phyloP scores from a whole-genome alignment of 169 alveolate species.

The Eimeria maxima region DNA sequence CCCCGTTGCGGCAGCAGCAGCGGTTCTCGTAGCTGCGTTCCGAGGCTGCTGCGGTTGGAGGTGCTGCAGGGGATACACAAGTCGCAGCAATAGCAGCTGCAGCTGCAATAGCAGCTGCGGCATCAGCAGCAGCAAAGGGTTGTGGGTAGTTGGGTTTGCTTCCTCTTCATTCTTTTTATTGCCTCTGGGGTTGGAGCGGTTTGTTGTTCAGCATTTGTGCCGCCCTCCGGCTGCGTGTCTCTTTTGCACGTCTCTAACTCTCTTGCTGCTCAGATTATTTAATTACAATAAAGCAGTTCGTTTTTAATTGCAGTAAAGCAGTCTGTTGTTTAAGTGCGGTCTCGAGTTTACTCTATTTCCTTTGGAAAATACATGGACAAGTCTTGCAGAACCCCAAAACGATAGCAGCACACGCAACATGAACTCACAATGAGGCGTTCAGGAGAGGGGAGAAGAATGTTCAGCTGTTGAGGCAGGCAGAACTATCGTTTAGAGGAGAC shows the following conservation, averaged over 20 bases:
- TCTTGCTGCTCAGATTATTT: no score
- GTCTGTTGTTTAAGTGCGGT: no score
- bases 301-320: no score
- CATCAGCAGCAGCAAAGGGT: neutral
- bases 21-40: neutral
- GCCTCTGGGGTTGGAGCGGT: neutral
- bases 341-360: no score
- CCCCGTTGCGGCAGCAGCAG: conserved; percentile 7
- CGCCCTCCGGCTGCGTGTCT: neutral
- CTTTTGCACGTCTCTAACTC: neutral
- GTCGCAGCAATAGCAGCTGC: neutral
- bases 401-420: no score
- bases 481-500: no score
- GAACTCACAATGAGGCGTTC: no score
- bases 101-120: neutral
- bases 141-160: neutral
- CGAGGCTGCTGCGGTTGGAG: neutral
- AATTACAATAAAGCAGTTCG: no score
- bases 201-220: conserved; percentile 29
- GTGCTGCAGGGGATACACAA: neutral
- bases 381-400: no score
- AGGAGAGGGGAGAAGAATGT: no score
- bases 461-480: no score
- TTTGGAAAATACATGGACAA: no score
- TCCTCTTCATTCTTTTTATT: conserved; percentile 50